Percentiles rank a stretch among this genome's conserved stretches.
phyloP scores from a whole-genome alignment of 257 asterid genomes.

The Rubia yunnanensis region DNA sequence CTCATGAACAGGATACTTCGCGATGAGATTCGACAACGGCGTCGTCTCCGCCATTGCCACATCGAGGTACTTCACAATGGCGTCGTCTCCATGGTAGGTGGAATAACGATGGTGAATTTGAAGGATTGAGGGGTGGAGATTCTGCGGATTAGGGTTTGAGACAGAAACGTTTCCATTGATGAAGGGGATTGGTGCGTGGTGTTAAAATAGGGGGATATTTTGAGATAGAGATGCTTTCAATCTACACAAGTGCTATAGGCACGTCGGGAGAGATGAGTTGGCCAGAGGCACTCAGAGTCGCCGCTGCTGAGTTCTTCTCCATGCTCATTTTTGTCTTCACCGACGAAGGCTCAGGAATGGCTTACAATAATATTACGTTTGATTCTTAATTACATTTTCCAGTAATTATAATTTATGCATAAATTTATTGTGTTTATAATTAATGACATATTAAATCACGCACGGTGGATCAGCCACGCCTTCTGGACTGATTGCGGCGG shows the following conservation, averaged over 20 bases:
- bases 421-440: background rate
- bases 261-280: constrained; percentile 21
- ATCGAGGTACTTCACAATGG: no score
- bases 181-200: no score
- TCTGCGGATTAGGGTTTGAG: no score
- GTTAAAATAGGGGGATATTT: no score
- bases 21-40: no score
- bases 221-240: constrained; percentile 24
- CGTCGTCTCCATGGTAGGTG: no score
- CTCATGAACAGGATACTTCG: no score
- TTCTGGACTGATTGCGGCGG: constrained; percentile 24
- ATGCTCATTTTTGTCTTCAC: constrained; percentile 32
- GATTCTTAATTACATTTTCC: background rate
- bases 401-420: background rate
- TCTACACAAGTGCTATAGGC: constrained; percentile 23
- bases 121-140: no score
- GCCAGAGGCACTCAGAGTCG: constrained; percentile 28
- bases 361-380: constrained; percentile 23
- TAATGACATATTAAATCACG: constrained; percentile 18
- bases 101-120: no score
- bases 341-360: constrained; percentile 34
- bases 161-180: no score
- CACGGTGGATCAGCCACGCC: constrained; percentile 16
- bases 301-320: constrained; percentile 30
- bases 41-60: no score